A percentile compares a stretch with the other conserved stretches of the same genome.
phyloP scores from a whole-genome alignment of 371 early-diverging fungal species.

The Circinella minor region DNA sequence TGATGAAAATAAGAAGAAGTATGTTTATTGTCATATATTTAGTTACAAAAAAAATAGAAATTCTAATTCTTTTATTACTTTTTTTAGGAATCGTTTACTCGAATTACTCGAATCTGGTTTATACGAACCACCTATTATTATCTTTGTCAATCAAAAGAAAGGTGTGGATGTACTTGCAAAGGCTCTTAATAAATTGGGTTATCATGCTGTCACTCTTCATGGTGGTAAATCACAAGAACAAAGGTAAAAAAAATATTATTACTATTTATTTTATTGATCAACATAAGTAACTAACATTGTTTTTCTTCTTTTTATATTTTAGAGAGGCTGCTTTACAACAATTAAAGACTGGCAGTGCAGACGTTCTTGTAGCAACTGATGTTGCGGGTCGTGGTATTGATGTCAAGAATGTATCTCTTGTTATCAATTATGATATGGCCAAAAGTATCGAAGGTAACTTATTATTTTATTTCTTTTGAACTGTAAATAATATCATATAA shows the following conservation, averaged over 20 bases:
- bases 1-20: slow-evolving; percentile 86
- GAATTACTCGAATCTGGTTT: slow-evolving; percentile 71
- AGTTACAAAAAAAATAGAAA: too few relatives aligned
- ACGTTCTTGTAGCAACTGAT: slow-evolving; percentile 93
- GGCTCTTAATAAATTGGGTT: slow-evolving; percentile 72
- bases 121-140: slow-evolving; percentile 88
- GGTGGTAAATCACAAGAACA: slow-evolving; percentile 97
- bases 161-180: slow-evolving; percentile 78
- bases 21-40: slow-evolving; percentile 17
- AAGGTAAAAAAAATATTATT: slow-evolving; percentile 49
- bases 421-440: slow-evolving; percentile 98
- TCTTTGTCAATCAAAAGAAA: slow-evolving; percentile 97
- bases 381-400: slow-evolving; percentile 99
- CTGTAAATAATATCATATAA: too few relatives aligned
- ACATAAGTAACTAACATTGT: too few relatives aligned
- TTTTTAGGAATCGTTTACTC: slow-evolving; percentile 69
- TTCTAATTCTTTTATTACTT: background rate
- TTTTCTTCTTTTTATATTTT: background rate
- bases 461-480: slow-evolving; percentile 15
- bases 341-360: slow-evolving; percentile 76
- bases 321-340: slow-evolving; percentile 74
- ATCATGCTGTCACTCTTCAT: slow-evolving; percentile 82
- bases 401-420: slow-evolving; percentile 95
- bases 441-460: slow-evolving; percentile 87
- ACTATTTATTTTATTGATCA: background rate